phyloP scores from a whole-genome alignment of 106 monocot genomes.

The Apostasia ramifera region DNA sequence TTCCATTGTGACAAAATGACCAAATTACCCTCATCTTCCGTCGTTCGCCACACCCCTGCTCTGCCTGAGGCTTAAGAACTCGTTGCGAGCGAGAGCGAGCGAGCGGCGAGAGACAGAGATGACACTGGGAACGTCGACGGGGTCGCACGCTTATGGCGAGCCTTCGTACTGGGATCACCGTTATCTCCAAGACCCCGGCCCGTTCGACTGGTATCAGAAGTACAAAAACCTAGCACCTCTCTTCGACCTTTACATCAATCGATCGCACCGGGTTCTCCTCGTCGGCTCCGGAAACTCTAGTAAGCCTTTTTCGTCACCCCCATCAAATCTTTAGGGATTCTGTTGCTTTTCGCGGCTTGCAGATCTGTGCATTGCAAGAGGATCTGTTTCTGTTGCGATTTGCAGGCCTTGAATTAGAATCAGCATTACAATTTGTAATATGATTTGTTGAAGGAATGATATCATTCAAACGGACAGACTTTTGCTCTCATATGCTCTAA shows the following conservation, averaged over 20 bases:
- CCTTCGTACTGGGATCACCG: conserved; percentile 86
- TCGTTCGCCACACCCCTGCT: no score
- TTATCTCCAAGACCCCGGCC: conserved; percentile 49
- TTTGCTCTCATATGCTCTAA: no score
- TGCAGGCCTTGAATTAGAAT: no score
- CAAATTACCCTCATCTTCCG: no score
- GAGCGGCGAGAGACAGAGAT: conserved; percentile 16
- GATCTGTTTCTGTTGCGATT: no score
- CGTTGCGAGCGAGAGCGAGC: background rate
- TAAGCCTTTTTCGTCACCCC: background rate
- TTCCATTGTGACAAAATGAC: no score
- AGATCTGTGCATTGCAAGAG: background rate
- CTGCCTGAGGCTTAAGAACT: background rate
- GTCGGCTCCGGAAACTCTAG: conserved; percentile 95
- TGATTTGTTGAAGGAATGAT: no score
- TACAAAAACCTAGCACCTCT: conserved; percentile 56
- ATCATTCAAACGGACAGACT: no score
- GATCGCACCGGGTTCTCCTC: conserved; percentile 60
- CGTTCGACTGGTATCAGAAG: conserved; percentile 98
- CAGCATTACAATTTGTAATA: no score
- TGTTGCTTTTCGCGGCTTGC: background rate
- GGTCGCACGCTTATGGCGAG: conserved; percentile 78
- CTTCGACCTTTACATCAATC: conserved; percentile 49
- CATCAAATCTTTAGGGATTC: background rate
- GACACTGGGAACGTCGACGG: conserved; percentile 19